These are phyloP conservation scores for Wickerhamomyces sp. DNA, from an alignment of 1,139 yeast species.

Conservation along the genomic window DNA sequence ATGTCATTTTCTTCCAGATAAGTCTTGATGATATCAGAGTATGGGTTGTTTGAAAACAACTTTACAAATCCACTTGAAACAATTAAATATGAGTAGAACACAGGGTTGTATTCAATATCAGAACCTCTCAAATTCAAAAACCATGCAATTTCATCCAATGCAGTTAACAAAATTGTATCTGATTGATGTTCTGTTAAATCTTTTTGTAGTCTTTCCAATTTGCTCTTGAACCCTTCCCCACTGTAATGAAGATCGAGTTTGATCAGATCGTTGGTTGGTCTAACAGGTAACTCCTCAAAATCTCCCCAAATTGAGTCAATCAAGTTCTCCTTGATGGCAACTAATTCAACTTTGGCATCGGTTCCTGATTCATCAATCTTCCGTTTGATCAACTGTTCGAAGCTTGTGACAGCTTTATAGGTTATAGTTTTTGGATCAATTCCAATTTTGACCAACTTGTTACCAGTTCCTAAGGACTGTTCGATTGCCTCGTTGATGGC, in stretches of 20 bases:
- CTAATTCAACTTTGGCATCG: constrained; percentile 47
- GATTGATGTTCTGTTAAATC: constrained; percentile 32
- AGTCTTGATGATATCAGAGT: constrained; percentile 25
- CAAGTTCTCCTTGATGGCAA: constrained; percentile 64
- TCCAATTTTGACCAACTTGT: constrained; percentile 32
- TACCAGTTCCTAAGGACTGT: constrained; percentile 37
- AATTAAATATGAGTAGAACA: constrained; percentile 76
- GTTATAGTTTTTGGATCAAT: constrained; percentile 68
- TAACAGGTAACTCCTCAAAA: constrained; percentile 44
- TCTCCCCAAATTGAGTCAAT: constrained; percentile 72
- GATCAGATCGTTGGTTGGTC: constrained; percentile 39
- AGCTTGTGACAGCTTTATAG: constrained; percentile 34
- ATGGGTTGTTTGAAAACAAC: constrained; percentile 53
- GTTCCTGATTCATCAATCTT: constrained; percentile 24
- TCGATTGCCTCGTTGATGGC: constrained; percentile 59
- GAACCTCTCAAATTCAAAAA: constrained; percentile 80
- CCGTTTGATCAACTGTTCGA: constrained; percentile 31
- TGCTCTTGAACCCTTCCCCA: constrained; percentile 43
- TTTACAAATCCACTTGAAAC: constrained; percentile 46
- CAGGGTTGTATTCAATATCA: constrained; percentile 86
- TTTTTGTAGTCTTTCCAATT: constrained; percentile 28
- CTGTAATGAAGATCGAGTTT: constrained; percentile 40
- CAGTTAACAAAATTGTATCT: constrained; percentile 30
- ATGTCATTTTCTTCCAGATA: constrained; percentile 34
- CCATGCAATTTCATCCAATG: constrained; percentile 94